Evolutionary conservation across 352 stramenopile species (phyloP), one percentile per base, ranked within the genome.

Genomic region (Peronospora destructor): DNA sequence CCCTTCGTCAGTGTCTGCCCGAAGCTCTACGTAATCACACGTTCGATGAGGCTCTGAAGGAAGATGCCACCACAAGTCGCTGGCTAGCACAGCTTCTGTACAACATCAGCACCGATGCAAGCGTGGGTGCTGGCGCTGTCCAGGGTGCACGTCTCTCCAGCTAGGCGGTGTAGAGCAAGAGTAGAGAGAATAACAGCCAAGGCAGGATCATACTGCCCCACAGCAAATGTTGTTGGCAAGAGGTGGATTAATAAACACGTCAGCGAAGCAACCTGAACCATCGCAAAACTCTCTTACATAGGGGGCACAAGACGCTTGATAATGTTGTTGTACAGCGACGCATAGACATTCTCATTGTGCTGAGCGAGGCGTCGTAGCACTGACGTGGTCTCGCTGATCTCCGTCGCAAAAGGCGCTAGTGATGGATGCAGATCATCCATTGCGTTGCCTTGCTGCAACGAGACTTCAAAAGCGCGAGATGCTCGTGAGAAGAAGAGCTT

Each of bases 41-140:
- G 29, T 99, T 99, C 68, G 79, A 86, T 14, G 77, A 85, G 6
- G 73, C 79, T 38, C 69, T 99, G 23, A 97, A 97, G 61, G 95
- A 98, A 58, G 96, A 99, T 73, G 73, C 87, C 13, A 97, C 91
- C 1, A 97, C 97, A 12, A 96, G 95, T 53, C 95, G 96, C 53
- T 99, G 96, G 96, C 68, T 99, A 28, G 80, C 73, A 19, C 89
- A 97, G 54, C 75, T 99, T 13, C 64, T 98, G 60, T 96, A 94
- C 73, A 97, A 95, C 71, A 87, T 97, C 53, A 88, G 43, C 42
- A 53, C 59, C 14, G 63, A 71, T 35, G 23, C 55, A 0, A 61
- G 44, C 17, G 42, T 64, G 4, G 62, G 58, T 3, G 53, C 63
- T 26, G 57, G 48, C 4, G 63, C 49, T 29, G 44, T 49, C 8